Evolutionary conservation across 176 grass and related monocot genomes (phyloP), one percentile per base, ranked within the genome.

Genomic region (Oryza coarctata): DNA sequence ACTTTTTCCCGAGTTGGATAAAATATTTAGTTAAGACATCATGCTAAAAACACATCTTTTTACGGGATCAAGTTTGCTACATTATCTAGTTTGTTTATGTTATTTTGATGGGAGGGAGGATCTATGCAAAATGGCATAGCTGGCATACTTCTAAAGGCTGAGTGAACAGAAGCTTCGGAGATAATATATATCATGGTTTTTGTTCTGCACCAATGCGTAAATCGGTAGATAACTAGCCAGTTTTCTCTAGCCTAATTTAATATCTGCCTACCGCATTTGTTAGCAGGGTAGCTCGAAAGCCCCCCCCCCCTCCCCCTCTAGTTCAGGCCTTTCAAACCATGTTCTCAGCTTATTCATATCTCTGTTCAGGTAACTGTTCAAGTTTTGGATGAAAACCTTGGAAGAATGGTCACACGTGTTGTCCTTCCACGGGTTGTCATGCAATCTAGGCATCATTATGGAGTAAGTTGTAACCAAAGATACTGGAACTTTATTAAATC

Each of bases 391-490:
- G 90, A 99, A 87, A 99, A 95, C 77, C 93, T 99, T 70, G 96
- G 96, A 71, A 92, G 93, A 79, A 89, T 90, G 82, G 91, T 95
- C 76, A 99, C 93, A 6, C 92, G 91, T 70, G 87, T 99, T 64
- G 91, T 92, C 71, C 91, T 99, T 84, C 96, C 96, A 66, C 86
- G 91, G 61, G 96, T 99, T 86, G 89, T 99, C 74, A 99, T 99
- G 96, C 91, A 95, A 70, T 93, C 96, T 62, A 99, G 96, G 70
- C 89, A 99, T 91, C 96, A 99, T 75, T 99, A 99, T 83, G 93
- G 89, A 74, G 96, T 99, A 82, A 94, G 93, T 83, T 80, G 22
- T 80, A 74, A 80, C 30, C 71, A 68, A 75, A 80, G 83, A 86
- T 33, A 7, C 66, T 28, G 9, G n/a, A 74, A 38, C 15, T 69